These are phyloP conservation scores for Sorghum bicolor DNA, from an alignment of 176 grass and related monocot species.

Conservation along the genomic window Sorghum_bicolor_NCBIv3 NC_012879.2:48687501-48688000, in stretches of 20 bases:
- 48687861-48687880: too few relatives aligned
- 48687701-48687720: not conserved
- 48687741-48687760: not conserved
- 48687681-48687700: fast-evolving
- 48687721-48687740: not conserved
- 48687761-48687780: not conserved
- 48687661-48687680: not conserved
- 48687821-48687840: too few relatives aligned
- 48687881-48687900: too few relatives aligned
- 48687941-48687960: too few relatives aligned
- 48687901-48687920: too few relatives aligned
- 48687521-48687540: not conserved
- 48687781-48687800: not conserved
- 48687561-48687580: not conserved
- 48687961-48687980: too few relatives aligned
- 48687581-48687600: not conserved
- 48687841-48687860: too few relatives aligned
- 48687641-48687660: not conserved
- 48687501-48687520: not conserved
- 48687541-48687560: too few relatives aligned
- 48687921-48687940: too few relatives aligned
- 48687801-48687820: not conserved
- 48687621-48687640: not conserved
- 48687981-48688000: too few relatives aligned
- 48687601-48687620: not conserved